Percentiles rank a stretch among this genome's conserved stretches.
Conservation (phyloP, 768 basidiomycete genomes). For the Macrolepiota dolichaula region DNA sequence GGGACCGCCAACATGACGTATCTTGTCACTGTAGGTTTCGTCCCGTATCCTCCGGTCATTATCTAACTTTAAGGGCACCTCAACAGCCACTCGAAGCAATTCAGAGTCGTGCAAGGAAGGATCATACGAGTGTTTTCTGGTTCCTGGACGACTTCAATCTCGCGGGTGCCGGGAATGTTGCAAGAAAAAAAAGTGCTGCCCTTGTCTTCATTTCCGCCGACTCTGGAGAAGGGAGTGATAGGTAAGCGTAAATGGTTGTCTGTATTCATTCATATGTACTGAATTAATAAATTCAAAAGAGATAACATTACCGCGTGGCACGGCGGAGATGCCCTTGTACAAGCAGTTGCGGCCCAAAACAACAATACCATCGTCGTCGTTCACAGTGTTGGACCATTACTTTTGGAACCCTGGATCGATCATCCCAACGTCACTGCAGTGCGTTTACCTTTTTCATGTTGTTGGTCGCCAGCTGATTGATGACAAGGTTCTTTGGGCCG, state of each 20-base stretch:
- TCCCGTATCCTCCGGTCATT: background rate
- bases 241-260: constrained; percentile 29
- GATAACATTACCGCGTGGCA: constrained; percentile 76
- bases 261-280: background rate
- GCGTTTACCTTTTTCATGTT: constrained; percentile 23
- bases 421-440: constrained; percentile 72
- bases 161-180: constrained; percentile 42
- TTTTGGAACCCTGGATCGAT: constrained; percentile 65
- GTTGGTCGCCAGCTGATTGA: constrained; percentile 14
- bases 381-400: constrained; percentile 60
- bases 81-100: constrained; percentile 78
- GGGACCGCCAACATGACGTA: constrained; percentile 80
- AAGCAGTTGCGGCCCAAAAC: constrained; percentile 62
- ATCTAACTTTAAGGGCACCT: background rate
- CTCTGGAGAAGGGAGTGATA: constrained; percentile 82
- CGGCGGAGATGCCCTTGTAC: constrained; percentile 67
- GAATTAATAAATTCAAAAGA: constrained; percentile 23
- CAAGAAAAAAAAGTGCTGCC: constrained; percentile 52
- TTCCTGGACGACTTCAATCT: constrained; percentile 69
- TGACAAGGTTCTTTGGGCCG: constrained; percentile 58
- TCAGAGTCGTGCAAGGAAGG: constrained; percentile 63
- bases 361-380: constrained; percentile 72
- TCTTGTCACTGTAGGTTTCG: constrained; percentile 59
- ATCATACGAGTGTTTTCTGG: constrained; percentile 69
- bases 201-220: constrained; percentile 83